Evolutionary conservation across 2,329 filamentous ascomycete species (phyloP).

Genomic region (Taxawa tesnikishii): DNA sequence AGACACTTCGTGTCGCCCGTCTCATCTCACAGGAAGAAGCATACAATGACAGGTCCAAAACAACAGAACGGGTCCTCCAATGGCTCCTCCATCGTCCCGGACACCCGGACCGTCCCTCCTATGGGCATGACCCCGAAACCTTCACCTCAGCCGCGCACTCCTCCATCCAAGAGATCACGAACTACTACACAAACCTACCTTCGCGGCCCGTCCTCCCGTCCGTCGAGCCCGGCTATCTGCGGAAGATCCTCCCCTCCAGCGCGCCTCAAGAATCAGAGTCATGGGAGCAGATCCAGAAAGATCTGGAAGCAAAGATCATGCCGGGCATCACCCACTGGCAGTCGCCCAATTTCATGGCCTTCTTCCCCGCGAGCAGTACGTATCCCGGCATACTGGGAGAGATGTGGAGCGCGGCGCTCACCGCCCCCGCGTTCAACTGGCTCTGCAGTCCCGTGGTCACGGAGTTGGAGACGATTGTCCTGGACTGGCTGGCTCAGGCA

Average conservation of each 20-base stretch:
- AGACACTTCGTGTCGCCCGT: too few species aligned
- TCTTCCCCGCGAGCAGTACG: slow-evolving; percentile 73
- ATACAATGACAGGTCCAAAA: too few species aligned
- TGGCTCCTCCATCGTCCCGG: too few species aligned
- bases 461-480: slow-evolving; percentile 81
- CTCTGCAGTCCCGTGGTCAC: slow-evolving; percentile 86
- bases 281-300: slow-evolving; percentile 69
- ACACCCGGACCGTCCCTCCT: slow-evolving; percentile 17
- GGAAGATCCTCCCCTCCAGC: slow-evolving; percentile 58
- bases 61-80: too few species aligned
- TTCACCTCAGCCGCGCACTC: slow-evolving; percentile 67
- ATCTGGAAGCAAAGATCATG: slow-evolving; percentile 77
- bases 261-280: slow-evolving; percentile 56
- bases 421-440: slow-evolving; percentile 92
- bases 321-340: slow-evolving; percentile 94
- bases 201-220: slow-evolving; percentile 61
- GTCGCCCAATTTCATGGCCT: slow-evolving; percentile 89
- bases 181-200: slow-evolving; percentile 68
- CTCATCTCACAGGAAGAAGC: too few species aligned
- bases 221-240: slow-evolving; percentile 76
- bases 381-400: slow-evolving; percentile 84
- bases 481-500: slow-evolving; percentile 80
- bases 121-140: slow-evolving; percentile 60
- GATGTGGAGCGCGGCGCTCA: slow-evolving; percentile 82
- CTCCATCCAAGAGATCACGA: slow-evolving; percentile 72